phyloP scores from a whole-genome alignment of 257 asterid species.

The Leptodermis oblonga region DNA sequence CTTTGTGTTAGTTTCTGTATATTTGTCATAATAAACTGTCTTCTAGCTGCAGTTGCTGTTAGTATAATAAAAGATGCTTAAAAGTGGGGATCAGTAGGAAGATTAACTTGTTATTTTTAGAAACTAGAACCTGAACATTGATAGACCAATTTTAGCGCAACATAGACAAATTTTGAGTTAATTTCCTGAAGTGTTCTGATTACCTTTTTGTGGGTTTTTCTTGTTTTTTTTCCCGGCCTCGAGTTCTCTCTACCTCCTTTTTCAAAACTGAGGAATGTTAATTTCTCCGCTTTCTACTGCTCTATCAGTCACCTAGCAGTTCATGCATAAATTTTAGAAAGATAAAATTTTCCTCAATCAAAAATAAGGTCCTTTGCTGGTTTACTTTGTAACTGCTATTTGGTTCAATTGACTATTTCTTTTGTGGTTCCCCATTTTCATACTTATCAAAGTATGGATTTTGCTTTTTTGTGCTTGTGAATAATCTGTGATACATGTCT shows the following conservation, averaged over 20 bases:
- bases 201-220: too few species aligned
- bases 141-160: background rate
- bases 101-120: background rate
- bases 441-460: background rate
- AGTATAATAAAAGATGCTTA: too few species aligned
- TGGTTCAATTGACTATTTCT: background rate
- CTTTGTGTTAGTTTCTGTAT: background rate
- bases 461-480: background rate
- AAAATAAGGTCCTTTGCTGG: background rate
- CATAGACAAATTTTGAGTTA: background rate
- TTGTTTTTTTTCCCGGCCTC: background rate
- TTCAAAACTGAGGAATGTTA: background rate
- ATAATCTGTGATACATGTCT: conserved; percentile 17
- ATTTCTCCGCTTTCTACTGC: background rate
- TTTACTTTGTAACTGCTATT: background rate
- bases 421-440: background rate
- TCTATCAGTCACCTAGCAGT: background rate
- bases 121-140: background rate
- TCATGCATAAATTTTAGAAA: background rate
- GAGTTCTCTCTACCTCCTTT: background rate
- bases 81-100: background rate
- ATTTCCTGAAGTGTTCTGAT: too few species aligned
- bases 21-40: background rate
- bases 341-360: background rate
- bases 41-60: conserved; percentile 1